phyloP scores from a whole-genome alignment of 805 yeast genomes.

The Nakazawaea anatomiae region DNA sequence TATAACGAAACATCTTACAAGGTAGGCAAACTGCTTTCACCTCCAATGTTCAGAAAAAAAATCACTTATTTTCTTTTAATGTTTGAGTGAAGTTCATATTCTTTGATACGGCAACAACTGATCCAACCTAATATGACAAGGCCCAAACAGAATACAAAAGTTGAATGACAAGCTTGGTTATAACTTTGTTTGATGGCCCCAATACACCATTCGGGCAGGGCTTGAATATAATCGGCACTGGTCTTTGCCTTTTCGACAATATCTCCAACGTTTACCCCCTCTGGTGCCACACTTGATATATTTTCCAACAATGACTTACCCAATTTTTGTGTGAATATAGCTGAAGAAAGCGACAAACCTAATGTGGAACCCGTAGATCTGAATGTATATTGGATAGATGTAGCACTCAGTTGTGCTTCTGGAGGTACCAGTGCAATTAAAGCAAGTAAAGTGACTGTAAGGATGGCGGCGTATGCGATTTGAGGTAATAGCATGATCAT shows the following conservation, averaged over 20 bases:
- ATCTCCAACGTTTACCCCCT: slow-evolving; percentile 28
- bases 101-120: slow-evolving; percentile 44
- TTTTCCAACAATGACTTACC: slow-evolving; percentile 19
- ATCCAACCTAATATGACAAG: slow-evolving; percentile 30
- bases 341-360: slow-evolving; percentile 45
- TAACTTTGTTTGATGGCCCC: slow-evolving; percentile 44
- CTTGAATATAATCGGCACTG: slow-evolving; percentile 45
- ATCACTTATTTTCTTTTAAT: slow-evolving; percentile 30
- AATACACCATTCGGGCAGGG: slow-evolving; percentile 48
- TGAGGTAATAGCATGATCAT: slow-evolving; percentile 49
- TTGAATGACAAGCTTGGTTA: slow-evolving; percentile 38
- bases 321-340: slow-evolving; percentile 45
- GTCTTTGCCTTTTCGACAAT: slow-evolving; percentile 43
- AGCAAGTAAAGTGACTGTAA: slow-evolving; percentile 69
- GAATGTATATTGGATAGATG: slow-evolving; percentile 80
- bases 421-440: slow-evolving; percentile 70
- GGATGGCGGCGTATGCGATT: slow-evolving; percentile 56
- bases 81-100: slow-evolving; percentile 49
- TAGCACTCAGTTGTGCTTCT: slow-evolving; percentile 73
- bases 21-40: no score
- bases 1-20: no score
- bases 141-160: slow-evolving; percentile 43
- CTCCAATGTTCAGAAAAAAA: background rate
- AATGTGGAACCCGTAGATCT: slow-evolving; percentile 50
- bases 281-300: slow-evolving; percentile 19